Percentiles rank a stretch among this genome's conserved stretches.
phyloP scores from a whole-genome alignment of 192 early-diverging fungal species.

The Dispira parvispora region DNA sequence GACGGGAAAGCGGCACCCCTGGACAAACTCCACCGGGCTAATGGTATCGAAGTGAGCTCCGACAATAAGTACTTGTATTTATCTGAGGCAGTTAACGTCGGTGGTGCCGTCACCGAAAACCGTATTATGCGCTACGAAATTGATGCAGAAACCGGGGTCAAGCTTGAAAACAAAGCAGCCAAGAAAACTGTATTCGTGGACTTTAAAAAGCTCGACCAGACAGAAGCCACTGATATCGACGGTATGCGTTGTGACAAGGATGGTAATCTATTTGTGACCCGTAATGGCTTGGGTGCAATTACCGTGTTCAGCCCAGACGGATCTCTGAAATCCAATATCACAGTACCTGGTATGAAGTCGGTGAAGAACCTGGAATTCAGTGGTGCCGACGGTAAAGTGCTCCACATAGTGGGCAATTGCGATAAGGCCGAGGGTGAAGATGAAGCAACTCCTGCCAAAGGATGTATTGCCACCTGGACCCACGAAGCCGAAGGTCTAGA shows the following conservation, averaged over 20 bases:
- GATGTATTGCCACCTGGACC: constrained; percentile 12
- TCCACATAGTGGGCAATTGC: constrained; percentile 35
- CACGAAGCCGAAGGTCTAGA: constrained; percentile 25
- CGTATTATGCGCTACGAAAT: constrained; percentile 27
- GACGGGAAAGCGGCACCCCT: constrained; percentile 20
- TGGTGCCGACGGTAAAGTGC: constrained; percentile 21
- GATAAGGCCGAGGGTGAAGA: constrained; percentile 9
- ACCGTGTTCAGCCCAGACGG: constrained; percentile 26
- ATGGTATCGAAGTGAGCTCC: constrained; percentile 36
- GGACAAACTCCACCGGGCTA: constrained; percentile 26
- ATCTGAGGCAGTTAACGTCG: constrained; percentile 29
- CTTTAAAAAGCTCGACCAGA: constrained; percentile 26
- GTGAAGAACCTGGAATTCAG: constrained; percentile 33
- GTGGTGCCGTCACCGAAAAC: constrained; percentile 23
- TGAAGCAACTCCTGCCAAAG: neutral
- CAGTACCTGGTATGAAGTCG: constrained; percentile 11
- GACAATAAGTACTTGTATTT: constrained; percentile 33
- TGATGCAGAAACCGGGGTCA: constrained; percentile 17
- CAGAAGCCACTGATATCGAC: constrained; percentile 28
- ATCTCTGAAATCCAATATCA: constrained; percentile 20
- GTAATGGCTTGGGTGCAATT: constrained; percentile 29
- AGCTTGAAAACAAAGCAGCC: neutral
- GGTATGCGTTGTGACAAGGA: constrained; percentile 31
- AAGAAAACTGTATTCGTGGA: constrained; percentile 25
- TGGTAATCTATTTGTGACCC: constrained; percentile 40